These are phyloP conservation scores for Myotisia sp. DNA, from an alignment of 2,329 filamentous ascomycete genomes.

Conservation along the genomic window DNA sequence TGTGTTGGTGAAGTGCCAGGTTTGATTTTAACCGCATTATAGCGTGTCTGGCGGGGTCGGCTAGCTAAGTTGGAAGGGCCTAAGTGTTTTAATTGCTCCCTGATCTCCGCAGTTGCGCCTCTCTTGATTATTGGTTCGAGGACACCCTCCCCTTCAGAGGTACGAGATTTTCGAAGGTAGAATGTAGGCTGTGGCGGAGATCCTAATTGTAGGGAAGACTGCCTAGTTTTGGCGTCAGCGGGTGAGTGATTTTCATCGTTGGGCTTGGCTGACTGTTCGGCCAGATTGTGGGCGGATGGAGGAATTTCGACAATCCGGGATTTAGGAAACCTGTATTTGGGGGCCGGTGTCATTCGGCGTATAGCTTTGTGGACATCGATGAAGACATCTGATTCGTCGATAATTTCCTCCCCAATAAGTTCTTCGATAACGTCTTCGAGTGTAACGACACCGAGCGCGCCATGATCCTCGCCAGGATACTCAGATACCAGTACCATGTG, in stretches of 20 bases:
- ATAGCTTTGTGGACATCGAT: slow-evolving; percentile 98
- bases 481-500: slow-evolving; percentile 97
- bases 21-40: slow-evolving; percentile 52
- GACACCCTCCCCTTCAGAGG: slow-evolving; percentile 19
- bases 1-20: slow-evolving; percentile 24
- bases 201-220: slow-evolving; percentile 18
- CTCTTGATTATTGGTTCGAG: slow-evolving; percentile 30
- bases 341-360: slow-evolving; percentile 70
- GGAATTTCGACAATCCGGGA: slow-evolving; percentile 38
- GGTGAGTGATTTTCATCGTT: background rate
- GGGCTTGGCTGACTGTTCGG: slow-evolving; percentile 27
- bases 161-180: slow-evolving; percentile 25
- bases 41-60: slow-evolving; percentile 46
- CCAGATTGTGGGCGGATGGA: slow-evolving; percentile 22
- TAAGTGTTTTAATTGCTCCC: slow-evolving; percentile 48
- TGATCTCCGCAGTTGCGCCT: slow-evolving; percentile 40
- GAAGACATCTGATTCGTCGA: slow-evolving; percentile 96
- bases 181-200: slow-evolving; percentile 26
- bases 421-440: slow-evolving; percentile 98
- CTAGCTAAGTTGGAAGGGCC: slow-evolving; percentile 51
- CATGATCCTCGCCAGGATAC: slow-evolving; percentile 74
- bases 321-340: slow-evolving; percentile 55
- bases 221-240: slow-evolving; percentile 12
- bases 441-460: slow-evolving; percentile 84
- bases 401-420: slow-evolving; percentile 96